Evolutionary conservation across 1,139 yeast species (phyloP), one percentile per base, ranked within the genome.

Genomic region (Suhomyces yuchorum): DNA sequence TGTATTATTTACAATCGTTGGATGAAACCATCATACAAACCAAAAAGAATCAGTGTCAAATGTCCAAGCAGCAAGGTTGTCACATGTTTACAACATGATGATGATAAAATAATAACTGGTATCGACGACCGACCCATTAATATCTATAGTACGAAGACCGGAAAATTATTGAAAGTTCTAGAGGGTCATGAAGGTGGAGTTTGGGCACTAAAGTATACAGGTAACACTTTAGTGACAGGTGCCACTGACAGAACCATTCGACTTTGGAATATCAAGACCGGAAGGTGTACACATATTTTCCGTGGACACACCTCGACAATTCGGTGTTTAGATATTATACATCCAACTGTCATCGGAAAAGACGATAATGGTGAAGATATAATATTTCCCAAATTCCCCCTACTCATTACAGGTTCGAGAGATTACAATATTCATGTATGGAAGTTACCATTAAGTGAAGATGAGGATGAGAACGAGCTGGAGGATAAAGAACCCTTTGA

Each of bases 101-200:
- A 87, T 44, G 95, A 91, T 51, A 86, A 85, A 60, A 88, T 93
- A 46, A 87, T 93, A 49, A 91, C 97, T 3, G 97, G 97, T 30
- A 92, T 96, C 1, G 98, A 92, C 59, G 97, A 90, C 57, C 82
- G 82, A 56, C 80, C 84, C 58, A 89, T 93, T 52, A 84, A 89
- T 52, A 84, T 95, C 8, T 91, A 90, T 64, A 85, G 87, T 56
- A 84, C 97, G 3, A 71, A 76, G 33, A 84, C 89, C 0, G 97
- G 97, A 4, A 72, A 73, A 41, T 72, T 85, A 40, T 60, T 86
- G n/a, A 75, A 82, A 43, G 85, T 87, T 2, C 73, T 93, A 44
- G 76, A 78, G 46, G 98, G 97, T 11, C 99, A 93, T 61, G 96
- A 88, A 50, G 98, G 98, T 42, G 99, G 99, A 23, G 99, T 95